These are phyloP conservation scores for Candida multigemmis DNA, from an alignment of 805 yeast genomes.

Conservation along the genomic window DNA sequence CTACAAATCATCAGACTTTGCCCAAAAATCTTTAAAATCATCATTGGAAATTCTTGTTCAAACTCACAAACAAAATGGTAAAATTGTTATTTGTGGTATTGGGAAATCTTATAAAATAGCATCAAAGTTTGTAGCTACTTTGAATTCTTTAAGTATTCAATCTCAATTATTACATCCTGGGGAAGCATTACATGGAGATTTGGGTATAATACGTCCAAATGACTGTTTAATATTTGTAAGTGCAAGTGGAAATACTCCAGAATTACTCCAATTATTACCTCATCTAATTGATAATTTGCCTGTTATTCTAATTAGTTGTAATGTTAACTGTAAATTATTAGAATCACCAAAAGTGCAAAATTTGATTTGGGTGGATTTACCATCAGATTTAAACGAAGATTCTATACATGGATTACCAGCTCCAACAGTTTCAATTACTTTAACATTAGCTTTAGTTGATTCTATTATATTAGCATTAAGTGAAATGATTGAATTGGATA, in stretches of 20 bases:
- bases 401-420: constrained; percentile 73
- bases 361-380: constrained; percentile 55
- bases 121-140: constrained; percentile 68
- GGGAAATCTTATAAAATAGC: constrained; percentile 83
- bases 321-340: constrained; percentile 46
- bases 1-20: constrained; percentile 34
- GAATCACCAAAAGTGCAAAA: constrained; percentile 39
- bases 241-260: constrained; percentile 80
- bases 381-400: constrained; percentile 48
- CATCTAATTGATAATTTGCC: constrained; percentile 49
- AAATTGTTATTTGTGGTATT: constrained; percentile 71
- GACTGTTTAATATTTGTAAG: constrained; percentile 60
- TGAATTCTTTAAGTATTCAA: constrained; percentile 69
- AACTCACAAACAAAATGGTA: constrained; percentile 38
- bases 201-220: constrained; percentile 54
- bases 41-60: constrained; percentile 31
- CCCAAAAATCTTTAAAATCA: constrained; percentile 33
- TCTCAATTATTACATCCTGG: constrained; percentile 68
- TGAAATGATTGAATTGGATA: constrained; percentile 55
- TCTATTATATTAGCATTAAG: constrained; percentile 67
- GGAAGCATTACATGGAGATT: constrained; percentile 87
- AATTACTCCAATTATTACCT: constrained; percentile 48
- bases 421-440: constrained; percentile 78
- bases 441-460: constrained; percentile 69
- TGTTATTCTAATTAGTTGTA: constrained; percentile 56